phyloP scores from a whole-genome alignment of 2,329 filamentous ascomycete species.

The Anisogramma anomala region DNA sequence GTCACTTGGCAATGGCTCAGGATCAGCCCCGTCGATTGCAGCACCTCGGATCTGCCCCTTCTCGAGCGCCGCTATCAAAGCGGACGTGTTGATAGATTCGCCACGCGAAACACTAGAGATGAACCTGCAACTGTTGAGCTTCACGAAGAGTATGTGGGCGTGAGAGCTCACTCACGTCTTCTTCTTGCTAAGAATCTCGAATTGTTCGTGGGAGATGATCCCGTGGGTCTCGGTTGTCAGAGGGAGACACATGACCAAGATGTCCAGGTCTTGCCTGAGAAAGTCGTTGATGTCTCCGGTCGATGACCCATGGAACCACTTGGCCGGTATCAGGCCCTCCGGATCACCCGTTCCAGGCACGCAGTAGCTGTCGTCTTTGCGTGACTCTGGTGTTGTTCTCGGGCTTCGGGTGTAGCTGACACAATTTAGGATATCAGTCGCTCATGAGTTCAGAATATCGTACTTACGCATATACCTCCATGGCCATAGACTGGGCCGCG shows the following conservation, averaged over 20 bases:
- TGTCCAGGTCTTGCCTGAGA: conserved; percentile 37
- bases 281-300: conserved; percentile 37
- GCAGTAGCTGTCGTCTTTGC: conserved; percentile 52
- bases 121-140: too few species aligned
- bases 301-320: conserved; percentile 38
- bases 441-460: too few species aligned
- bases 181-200: conserved; percentile 32
- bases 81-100: conserved; percentile 36
- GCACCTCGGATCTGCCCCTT: conserved; percentile 43
- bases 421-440: too few species aligned
- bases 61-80: conserved; percentile 50
- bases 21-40: conserved; percentile 68
- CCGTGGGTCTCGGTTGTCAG: conserved; percentile 36
- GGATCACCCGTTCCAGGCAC: conserved; percentile 53
- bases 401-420: conserved; percentile 63
- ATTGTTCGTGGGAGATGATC: conserved; percentile 40
- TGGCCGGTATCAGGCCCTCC: conserved; percentile 34
- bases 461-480: conserved; percentile 64
- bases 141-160: conserved; percentile 50
- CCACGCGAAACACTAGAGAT: too few species aligned
- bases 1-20: conserved; percentile 59
- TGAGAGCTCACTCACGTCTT: conserved; percentile 53
- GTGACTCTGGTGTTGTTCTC: conserved; percentile 53
- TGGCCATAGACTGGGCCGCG: conserved; percentile 47
- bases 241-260: conserved; percentile 40